phyloP scores from a whole-genome alignment of 768 basidiomycete genomes.

The Phylloporus sp. region DNA sequence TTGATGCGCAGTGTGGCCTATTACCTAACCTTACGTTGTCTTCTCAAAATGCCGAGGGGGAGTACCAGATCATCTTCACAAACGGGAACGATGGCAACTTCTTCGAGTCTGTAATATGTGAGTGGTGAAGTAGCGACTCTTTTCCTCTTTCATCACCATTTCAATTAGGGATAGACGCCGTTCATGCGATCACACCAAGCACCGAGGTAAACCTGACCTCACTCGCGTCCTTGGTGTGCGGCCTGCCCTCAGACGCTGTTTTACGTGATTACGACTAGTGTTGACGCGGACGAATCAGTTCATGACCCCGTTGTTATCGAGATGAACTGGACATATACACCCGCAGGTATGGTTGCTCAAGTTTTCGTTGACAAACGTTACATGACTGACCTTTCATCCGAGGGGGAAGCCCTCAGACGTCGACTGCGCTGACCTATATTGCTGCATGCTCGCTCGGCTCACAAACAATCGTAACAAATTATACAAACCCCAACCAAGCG shows the following conservation, averaged over 20 bases:
- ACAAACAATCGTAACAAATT: too few relatives aligned
- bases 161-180: neutral
- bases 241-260: neutral
- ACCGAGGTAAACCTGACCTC: too few relatives aligned
- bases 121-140: neutral
- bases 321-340: neutral
- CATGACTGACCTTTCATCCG: neutral
- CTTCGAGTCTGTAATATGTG: neutral
- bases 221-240: neutral
- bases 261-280: neutral
- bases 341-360: neutral
- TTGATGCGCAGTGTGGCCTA: neutral
- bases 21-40: neutral
- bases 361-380: neutral
- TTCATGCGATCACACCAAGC: neutral
- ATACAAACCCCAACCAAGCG: too few relatives aligned
- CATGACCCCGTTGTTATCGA: neutral
- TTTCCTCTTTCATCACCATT: neutral
- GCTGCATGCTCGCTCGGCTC: neutral
- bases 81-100: neutral
- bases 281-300: neutral
- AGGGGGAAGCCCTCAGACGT: neutral
- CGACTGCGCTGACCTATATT: neutral
- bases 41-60: neutral
- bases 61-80: neutral